Evolutionary conservation across 169 alveolate genomes (phyloP).

Genomic region (Plasmodium adleri): DNA sequence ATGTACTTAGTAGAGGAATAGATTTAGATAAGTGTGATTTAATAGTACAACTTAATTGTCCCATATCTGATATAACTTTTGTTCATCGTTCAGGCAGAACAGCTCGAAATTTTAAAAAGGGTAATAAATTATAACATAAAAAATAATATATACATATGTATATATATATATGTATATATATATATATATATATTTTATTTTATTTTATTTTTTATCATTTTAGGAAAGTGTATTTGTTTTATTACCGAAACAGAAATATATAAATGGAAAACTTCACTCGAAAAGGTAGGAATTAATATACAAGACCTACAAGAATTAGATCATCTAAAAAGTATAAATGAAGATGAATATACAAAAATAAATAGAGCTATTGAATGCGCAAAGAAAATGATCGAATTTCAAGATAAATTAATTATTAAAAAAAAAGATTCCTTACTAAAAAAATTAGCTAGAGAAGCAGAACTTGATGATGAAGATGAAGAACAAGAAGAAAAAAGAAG

Average conservation of each 20-base stretch:
- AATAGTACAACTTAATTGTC: conserved; percentile 94
- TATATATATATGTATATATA: conserved; percentile 6
- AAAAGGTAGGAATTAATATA: conserved; percentile 53
- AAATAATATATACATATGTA: not conserved
- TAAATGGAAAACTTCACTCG: conserved; percentile 33
- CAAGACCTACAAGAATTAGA: conserved; percentile 41
- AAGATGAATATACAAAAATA: conserved; percentile 24
- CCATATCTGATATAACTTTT: conserved; percentile 92
- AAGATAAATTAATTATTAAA: conserved; percentile 26
- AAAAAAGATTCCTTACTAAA: conserved; percentile 13
- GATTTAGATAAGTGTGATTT: conserved; percentile 95
- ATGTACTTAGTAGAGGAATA: conserved; percentile 95
- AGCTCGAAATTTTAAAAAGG: conserved; percentile 94
- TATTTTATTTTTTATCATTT: conserved; percentile 14
- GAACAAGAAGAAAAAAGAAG: too few relatives aligned
- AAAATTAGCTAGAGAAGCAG: conserved; percentile 61
- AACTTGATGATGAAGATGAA: conserved; percentile 51
- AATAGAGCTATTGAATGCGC: conserved; percentile 31
- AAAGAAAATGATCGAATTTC: conserved; percentile 38
- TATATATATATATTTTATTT: not conserved
- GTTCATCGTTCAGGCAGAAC: conserved; percentile 97
- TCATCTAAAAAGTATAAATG: conserved; percentile 13
- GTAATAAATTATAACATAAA: conserved; percentile 68
- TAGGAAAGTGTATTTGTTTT: conserved; percentile 65
- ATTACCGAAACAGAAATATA: conserved; percentile 41